phyloP scores from a whole-genome alignment of 1,284 basidiomycete species.

The Trichosporon ovoides region DNA sequence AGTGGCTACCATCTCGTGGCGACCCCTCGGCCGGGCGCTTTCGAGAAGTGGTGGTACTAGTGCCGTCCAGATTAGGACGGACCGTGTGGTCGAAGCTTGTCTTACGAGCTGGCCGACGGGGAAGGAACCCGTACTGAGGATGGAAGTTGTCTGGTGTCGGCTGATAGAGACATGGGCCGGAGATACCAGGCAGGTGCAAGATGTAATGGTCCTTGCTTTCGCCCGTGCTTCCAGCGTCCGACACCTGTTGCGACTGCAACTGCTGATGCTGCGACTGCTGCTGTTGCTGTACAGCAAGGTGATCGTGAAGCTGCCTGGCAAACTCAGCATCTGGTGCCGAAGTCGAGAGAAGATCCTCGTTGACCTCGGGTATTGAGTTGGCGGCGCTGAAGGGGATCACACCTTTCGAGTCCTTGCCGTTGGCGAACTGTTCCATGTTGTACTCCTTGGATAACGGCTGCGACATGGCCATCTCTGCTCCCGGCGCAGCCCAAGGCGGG shows the following conservation, averaged over 20 bases:
- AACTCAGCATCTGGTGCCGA: slow-evolving; percentile 8
- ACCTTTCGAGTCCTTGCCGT: slow-evolving; percentile 12
- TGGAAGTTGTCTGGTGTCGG: slow-evolving; percentile 47
- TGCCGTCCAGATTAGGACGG: slow-evolving; percentile 26
- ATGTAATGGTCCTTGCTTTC: slow-evolving; percentile 13
- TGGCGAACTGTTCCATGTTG: slow-evolving; percentile 24
- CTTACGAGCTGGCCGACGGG: slow-evolving; percentile 68
- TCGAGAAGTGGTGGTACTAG: slow-evolving; percentile 19
- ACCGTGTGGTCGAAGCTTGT: slow-evolving; percentile 89
- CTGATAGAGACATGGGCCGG: slow-evolving; percentile 42
- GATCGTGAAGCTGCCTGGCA: slow-evolving; percentile 2
- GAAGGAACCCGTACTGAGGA: slow-evolving; percentile 58
- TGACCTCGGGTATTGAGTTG: background rate
- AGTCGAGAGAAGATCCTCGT: background rate
- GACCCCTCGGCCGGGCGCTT: slow-evolving; percentile 46
- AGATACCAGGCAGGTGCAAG: slow-evolving; percentile 41
- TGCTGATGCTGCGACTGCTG: background rate
- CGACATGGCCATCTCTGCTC: slow-evolving; percentile 24
- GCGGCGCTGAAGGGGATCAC: background rate
- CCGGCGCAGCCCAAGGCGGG: slow-evolving; percentile 17
- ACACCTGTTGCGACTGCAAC: background rate
- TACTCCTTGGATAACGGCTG: slow-evolving; percentile 20
- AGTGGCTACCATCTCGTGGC: slow-evolving; percentile 29
- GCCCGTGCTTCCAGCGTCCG: slow-evolving; percentile 1
- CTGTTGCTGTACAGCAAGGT: slow-evolving; percentile 13